Conservation (phyloP, 1,284 basidiomycete species). For the Phellopilus nigrolimitatus region DNA sequence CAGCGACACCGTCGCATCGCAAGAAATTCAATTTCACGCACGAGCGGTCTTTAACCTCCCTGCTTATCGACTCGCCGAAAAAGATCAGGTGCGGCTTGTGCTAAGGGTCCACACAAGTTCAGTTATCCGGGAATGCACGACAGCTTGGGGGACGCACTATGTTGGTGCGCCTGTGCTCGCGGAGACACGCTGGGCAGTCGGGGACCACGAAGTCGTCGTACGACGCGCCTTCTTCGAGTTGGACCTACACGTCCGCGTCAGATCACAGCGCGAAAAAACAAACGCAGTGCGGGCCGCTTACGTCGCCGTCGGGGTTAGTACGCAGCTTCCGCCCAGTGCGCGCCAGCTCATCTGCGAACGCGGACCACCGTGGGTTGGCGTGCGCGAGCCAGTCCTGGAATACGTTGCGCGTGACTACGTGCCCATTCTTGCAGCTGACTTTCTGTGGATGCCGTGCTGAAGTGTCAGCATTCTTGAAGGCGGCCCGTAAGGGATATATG, state of each 20-base stretch:
- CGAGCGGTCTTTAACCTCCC: slow-evolving; percentile 63
- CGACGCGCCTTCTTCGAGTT: slow-evolving; percentile 69
- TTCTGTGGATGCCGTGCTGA: slow-evolving; percentile 37
- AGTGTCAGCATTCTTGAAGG: slow-evolving; percentile 16
- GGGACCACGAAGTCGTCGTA: slow-evolving; percentile 80
- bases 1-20: too few relatives aligned
- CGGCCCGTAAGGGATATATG: not conserved
- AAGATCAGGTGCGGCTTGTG: slow-evolving; percentile 87
- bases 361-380: slow-evolving; percentile 78
- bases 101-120: slow-evolving; percentile 31
- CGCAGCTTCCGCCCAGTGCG: slow-evolving; percentile 57
- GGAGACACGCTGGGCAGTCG: slow-evolving; percentile 60
- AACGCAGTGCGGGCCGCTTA: slow-evolving; percentile 38
- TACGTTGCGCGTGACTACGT: slow-evolving; percentile 56
- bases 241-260: slow-evolving; percentile 50
- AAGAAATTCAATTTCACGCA: slow-evolving; percentile 36
- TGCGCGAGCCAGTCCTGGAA: slow-evolving; percentile 74
- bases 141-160: slow-evolving; percentile 38
- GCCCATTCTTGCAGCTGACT: slow-evolving; percentile 71
- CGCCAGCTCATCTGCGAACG: slow-evolving; percentile 64
- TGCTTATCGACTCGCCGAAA: slow-evolving; percentile 81
- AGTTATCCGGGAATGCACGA: not conserved
- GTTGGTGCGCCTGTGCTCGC: slow-evolving; percentile 47
- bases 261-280: not conserved
- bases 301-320: slow-evolving; percentile 92